Percentiles rank a stretch among this genome's conserved stretches.
These are phyloP conservation scores for Dioscorea dumetorum DNA, from an alignment of 106 monocot species.

Conservation along the genomic window DNA sequence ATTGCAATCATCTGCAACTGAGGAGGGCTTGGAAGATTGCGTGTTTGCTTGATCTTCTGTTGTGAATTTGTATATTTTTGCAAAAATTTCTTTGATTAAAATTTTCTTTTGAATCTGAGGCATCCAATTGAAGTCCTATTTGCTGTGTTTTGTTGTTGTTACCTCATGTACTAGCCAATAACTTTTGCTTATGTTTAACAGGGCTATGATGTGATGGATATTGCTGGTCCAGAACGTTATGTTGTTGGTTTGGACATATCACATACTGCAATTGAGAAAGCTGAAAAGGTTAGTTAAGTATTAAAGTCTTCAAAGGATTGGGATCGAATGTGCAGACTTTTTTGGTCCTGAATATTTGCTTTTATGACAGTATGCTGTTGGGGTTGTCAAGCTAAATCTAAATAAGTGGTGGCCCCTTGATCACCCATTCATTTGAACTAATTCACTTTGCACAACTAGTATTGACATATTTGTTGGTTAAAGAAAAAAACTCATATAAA, in stretches of 20 bases:
- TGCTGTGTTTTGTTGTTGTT: no score
- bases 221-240: slow-evolving; percentile 59
- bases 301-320: not conserved
- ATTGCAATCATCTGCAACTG: no score
- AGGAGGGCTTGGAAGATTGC: no score
- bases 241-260: slow-evolving; percentile 90
- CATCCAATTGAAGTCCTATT: no score
- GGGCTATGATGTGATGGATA: slow-evolving; percentile 94
- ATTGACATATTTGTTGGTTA: not conserved
- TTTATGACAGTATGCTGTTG: not conserved
- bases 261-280: slow-evolving; percentile 50
- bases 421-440: not conserved
- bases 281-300: slow-evolving; percentile 61
- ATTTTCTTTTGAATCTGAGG: no score
- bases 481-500: not conserved
- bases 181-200: slow-evolving; percentile 10
- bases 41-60: no score
- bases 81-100: no score
- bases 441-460: not conserved
- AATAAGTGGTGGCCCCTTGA: no score
- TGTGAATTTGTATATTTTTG: no score
- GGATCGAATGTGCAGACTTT: not conserved
- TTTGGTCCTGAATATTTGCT: not conserved
- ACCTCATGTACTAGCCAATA: no score
- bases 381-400: no score